These are phyloP conservation scores for Polychaeton citri DNA, from an alignment of 2,329 filamentous ascomycete genomes.

Conservation along the genomic window DNA sequence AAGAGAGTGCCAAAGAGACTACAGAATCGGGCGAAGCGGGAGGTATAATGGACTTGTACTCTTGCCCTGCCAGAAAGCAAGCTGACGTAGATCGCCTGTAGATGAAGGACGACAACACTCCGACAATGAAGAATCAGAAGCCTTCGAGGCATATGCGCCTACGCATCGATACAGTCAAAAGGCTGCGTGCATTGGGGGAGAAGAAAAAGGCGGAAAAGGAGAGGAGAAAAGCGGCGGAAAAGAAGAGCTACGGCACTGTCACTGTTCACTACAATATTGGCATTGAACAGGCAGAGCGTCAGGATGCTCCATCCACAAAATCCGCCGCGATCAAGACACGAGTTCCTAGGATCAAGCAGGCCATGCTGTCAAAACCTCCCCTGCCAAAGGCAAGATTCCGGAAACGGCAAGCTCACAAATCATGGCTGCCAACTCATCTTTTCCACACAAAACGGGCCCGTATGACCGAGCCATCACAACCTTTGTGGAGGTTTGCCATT, in stretches of 20 bases:
- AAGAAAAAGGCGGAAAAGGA: constrained; percentile 26
- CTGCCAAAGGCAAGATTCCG: constrained; percentile 58
- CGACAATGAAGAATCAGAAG: constrained; percentile 57
- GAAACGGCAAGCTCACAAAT: constrained; percentile 77
- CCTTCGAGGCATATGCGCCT: constrained; percentile 41
- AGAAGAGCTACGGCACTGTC: constrained; percentile 10
- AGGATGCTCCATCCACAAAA: constrained; percentile 12
- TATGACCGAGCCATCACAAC: constrained; percentile 67
- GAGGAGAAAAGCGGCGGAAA: constrained; percentile 7
- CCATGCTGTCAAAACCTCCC: constrained; percentile 52
- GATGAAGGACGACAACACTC: constrained; percentile 86
- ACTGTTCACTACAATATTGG: constrained; percentile 17
- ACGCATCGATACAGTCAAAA: constrained; percentile 63
- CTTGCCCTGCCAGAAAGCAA: too few species aligned
- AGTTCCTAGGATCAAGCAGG: constrained; percentile 56
- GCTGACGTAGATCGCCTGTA: too few species aligned
- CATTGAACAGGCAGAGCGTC: constrained; percentile 19
- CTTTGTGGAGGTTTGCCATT: constrained; percentile 82
- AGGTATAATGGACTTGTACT: too few species aligned
- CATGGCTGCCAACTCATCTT: constrained; percentile 86
- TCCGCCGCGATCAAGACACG: constrained; percentile 20
- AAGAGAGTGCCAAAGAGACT: constrained; percentile 75
- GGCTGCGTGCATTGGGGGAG: constrained; percentile 47
- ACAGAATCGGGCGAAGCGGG: constrained; percentile 51
- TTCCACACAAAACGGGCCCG: constrained; percentile 87